These are phyloP conservation scores for Mariannaea sp. DNA, from an alignment of 2,329 filamentous ascomycete species.

Conservation along the genomic window DNA sequence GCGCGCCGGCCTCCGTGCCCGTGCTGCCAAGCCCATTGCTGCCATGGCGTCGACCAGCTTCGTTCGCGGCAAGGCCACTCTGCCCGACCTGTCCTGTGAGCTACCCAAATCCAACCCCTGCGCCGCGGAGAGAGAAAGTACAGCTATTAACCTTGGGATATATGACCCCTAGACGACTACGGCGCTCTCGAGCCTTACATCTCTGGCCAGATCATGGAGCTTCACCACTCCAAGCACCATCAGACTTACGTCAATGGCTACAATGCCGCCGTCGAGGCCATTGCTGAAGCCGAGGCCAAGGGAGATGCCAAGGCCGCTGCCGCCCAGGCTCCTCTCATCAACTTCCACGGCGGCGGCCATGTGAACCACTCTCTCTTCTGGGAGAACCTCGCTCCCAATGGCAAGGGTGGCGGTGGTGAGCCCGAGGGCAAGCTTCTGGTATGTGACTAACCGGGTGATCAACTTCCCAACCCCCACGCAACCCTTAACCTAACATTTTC, in stretches of 20 bases:
- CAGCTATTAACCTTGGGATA: conserved; percentile 1
- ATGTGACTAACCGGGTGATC: conserved; percentile 18
- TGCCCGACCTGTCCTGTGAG: conserved; percentile 79
- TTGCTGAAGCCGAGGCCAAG: conserved; percentile 66
- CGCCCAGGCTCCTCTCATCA: conserved; percentile 60
- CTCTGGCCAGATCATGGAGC: conserved; percentile 93
- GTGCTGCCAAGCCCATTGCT: conserved; percentile 64
- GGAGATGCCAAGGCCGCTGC: conserved; percentile 61
- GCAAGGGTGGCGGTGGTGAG: conserved; percentile 65
- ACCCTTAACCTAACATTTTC: conserved; percentile 1
- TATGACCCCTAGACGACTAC: conserved; percentile 77
- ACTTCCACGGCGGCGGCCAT: conserved; percentile 85
- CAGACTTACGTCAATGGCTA: conserved; percentile 90
- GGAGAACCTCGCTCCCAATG: conserved; percentile 75
- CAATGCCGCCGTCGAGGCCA: conserved; percentile 78
- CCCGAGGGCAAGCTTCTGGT: conserved; percentile 65
- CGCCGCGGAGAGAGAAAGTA: not conserved
- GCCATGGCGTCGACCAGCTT: conserved; percentile 77
- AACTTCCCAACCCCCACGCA: no score
- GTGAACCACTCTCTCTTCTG: conserved; percentile 89
- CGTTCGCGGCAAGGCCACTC: conserved; percentile 84
- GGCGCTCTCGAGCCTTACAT: conserved; percentile 85
- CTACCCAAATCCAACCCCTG: not conserved
- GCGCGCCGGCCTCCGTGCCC: conserved; percentile 73
- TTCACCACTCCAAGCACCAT: conserved; percentile 94